These are phyloP conservation scores for Neofusicoccum umdonicola DNA, from an alignment of 2,329 filamentous ascomycete species.

Conservation along the genomic window DNA sequence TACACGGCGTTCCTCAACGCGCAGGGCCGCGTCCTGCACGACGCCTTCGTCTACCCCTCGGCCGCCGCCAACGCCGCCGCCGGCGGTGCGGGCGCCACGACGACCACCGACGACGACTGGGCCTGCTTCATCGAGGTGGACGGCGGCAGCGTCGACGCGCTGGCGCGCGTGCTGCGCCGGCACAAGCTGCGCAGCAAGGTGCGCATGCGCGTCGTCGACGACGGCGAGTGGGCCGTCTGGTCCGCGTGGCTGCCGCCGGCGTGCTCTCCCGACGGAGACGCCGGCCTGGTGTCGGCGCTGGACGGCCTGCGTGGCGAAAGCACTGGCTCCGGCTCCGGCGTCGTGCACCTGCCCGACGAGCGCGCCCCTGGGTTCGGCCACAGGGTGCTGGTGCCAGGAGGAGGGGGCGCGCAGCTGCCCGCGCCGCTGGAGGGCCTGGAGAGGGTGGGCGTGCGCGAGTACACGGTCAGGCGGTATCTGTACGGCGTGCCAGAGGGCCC, in stretches of 20 bases:
- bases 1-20: conserved; percentile 87
- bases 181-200: conserved; percentile 86
- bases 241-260: conserved; percentile 54
- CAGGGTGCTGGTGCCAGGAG: not conserved
- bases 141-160: conserved; percentile 57
- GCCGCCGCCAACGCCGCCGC: conserved; percentile 21
- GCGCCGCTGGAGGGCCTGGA: not conserved
- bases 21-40: conserved; percentile 75
- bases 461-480: conserved; percentile 57
- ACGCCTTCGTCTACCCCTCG: conserved; percentile 76
- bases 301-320: not conserved
- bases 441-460: not conserved
- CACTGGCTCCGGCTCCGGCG: not conserved
- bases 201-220: conserved; percentile 55
- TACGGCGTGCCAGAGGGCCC: conserved; percentile 84
- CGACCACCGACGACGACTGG: conserved; percentile 26
- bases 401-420: not conserved
- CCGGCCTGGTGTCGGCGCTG: not conserved
- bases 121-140: conserved; percentile 83
- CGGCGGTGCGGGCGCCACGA: not conserved
- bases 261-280: not conserved
- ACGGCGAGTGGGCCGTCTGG: conserved; percentile 68
- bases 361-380: conserved; percentile 26
- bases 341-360: not conserved
- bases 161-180: conserved; percentile 70